These are phyloP conservation scores for Plasmodium gallinaceum DNA, from an alignment of 169 alveolate genomes.

Conservation along the genomic window DNA sequence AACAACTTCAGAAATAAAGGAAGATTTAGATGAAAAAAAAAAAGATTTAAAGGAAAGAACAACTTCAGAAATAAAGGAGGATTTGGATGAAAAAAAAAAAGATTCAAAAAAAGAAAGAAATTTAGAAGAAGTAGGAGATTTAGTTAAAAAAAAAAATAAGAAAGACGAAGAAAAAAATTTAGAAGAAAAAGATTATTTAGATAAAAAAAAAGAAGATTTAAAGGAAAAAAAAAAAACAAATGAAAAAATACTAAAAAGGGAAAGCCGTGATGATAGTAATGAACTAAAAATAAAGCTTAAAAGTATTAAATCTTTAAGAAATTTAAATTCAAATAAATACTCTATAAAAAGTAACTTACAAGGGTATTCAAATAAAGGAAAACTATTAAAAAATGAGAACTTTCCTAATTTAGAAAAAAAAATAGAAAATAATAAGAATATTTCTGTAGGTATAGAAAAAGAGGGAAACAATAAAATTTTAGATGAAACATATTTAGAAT, in stretches of 20 bases:
- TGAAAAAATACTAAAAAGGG: not conserved
- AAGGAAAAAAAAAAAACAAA: not conserved
- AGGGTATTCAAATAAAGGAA: slow-evolving; percentile 34
- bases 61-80: not conserved
- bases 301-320: slow-evolving; percentile 10
- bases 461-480: not conserved
- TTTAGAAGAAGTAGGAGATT: not conserved
- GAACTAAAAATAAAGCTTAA: not conserved
- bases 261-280: not conserved
- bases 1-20: not conserved
- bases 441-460: not conserved
- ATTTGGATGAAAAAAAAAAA: not conserved
- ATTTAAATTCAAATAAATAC: not conserved
- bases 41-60: not conserved
- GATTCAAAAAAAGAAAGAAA: not conserved
- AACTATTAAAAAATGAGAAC: slow-evolving; percentile 11
- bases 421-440: not conserved
- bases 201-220: not conserved
- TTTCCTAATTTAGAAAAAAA: not conserved
- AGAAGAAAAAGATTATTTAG: too few relatives aligned
- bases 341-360: slow-evolving; percentile 35
- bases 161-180: not conserved
- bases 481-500: not conserved
- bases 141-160: not conserved
- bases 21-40: not conserved